Base-by-base conservation (phyloP, 2,329 filamentous ascomycete genomes). In the Chrysoporthe deuterocubensis region DNA sequence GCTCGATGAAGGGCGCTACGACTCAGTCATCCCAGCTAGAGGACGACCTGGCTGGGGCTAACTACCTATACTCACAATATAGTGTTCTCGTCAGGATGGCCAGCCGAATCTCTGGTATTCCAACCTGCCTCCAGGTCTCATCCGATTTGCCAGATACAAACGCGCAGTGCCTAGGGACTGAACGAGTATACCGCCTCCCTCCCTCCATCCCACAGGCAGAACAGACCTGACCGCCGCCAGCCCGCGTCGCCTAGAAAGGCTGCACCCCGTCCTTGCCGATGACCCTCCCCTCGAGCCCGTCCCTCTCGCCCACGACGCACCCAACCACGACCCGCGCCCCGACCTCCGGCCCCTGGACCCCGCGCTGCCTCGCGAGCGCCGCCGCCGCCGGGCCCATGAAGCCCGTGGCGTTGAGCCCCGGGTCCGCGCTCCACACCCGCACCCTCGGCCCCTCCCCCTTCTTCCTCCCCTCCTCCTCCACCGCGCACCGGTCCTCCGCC, bases 361-460 rank as follows among this genome's bases (percentile, higher is more conserved):
- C 64, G 14, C 5, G 62, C n/a, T 11, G 7, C 50, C 57, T 66
- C 64, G 64, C 46, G 18, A 21, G 4, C 64, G 16, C 26, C 3
- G 44, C 58, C 58, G 26, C 37, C 4, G 48, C 58, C n/a, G 48
- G 57, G 1, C 64, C 64, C 61, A 64, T 67, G n/a, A 67, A 64
- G n/a, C n/a, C n/a, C 3, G 46, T 50, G 18, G 46, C 46, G 18
- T 50, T 50, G 18, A 21, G 18, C 18, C 46, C 46, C 9, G 46
- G 46, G 13, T 60, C 46, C 66, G 66, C 66, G 16, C 56, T 62
- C 62, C 62, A 61, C 8, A 65, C 61, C 61, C 65, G 16, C 5
- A 67, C 50, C 54, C 9, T 42, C n/a, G n/a, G 0, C 59, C 52
- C 2, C 18, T 21, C n/a, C 46, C n/a, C 46, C 46, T n/a, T 9